Conservation (phyloP, 148 eudicot species). For the Persicaria tinctoria region DNA sequence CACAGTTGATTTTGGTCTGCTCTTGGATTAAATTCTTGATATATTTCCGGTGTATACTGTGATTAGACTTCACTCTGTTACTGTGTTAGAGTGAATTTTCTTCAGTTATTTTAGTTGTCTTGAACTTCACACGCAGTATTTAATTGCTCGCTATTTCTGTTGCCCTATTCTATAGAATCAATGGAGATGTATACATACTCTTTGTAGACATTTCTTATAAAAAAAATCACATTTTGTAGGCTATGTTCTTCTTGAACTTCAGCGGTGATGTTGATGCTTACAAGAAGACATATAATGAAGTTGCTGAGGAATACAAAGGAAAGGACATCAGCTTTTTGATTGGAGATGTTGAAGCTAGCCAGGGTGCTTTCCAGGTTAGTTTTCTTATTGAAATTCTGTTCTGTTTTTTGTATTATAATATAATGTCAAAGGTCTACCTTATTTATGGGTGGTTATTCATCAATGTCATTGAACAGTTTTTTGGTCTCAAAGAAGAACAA, state of each 20-base stretch:
- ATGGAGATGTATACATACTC: neutral
- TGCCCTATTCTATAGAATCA: neutral
- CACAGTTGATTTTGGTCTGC: neutral
- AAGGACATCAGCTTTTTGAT: slow-evolving; percentile 68
- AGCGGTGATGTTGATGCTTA: slow-evolving; percentile 55
- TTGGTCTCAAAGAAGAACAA: slow-evolving; percentile 76
- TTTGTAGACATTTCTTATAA: neutral
- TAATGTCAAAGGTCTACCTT: neutral
- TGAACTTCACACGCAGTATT: neutral
- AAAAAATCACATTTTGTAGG: slow-evolving; percentile 36
- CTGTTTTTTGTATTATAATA: neutral
- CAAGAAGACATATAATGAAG: slow-evolving; percentile 59
- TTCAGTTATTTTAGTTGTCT: neutral
- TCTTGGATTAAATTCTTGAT: neutral
- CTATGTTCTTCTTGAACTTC: slow-evolving; percentile 80
- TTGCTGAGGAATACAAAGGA: slow-evolving; percentile 68
- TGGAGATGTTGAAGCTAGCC: slow-evolving; percentile 76
- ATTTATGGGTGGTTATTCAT: neutral
- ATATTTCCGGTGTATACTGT: neutral
- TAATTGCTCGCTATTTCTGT: neutral
- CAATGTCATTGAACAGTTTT: slow-evolving; percentile 44
- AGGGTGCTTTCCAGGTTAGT: slow-evolving; percentile 85
- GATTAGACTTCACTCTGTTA: neutral
- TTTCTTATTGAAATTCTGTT: neutral
- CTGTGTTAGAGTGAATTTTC: neutral